phyloP scores from a whole-genome alignment of 148 eudicot genomes.

The Cornus suecica region DNA sequence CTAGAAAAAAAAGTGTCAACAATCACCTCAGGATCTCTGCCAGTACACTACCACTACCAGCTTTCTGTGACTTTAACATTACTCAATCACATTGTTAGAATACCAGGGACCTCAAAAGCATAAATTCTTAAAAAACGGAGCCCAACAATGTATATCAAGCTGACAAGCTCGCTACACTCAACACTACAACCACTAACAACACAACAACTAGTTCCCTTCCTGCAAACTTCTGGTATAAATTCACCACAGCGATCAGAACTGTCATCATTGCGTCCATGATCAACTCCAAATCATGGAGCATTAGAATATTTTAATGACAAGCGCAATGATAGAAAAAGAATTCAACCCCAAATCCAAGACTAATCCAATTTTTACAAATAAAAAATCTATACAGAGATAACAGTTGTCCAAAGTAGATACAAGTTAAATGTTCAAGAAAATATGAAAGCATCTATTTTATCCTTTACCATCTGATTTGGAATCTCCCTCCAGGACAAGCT shows the following conservation, averaged over 20 bases:
- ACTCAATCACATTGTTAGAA: neutral
- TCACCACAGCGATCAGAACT: neutral
- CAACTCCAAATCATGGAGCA: neutral
- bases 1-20: neutral
- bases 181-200: too few relatives aligned
- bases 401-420: neutral
- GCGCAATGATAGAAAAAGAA: neutral
- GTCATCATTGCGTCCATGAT: neutral
- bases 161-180: too few relatives aligned
- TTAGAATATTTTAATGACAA: neutral
- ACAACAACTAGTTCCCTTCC: too few relatives aligned
- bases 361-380: neutral
- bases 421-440: neutral
- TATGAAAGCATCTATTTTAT: neutral
- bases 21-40: neutral
- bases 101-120: too few relatives aligned
- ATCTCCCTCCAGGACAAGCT: constrained; percentile 64
- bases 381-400: neutral
- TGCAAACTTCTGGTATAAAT: too few relatives aligned
- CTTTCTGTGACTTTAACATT: neutral
- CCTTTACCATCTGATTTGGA: constrained; percentile 46
- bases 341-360: neutral
- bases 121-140: too few relatives aligned
- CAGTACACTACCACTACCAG: neutral
- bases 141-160: too few relatives aligned